A percentile compares a stretch with the other conserved stretches of the same genome.
Evolutionary conservation across 169 alveolate species (phyloP).

Genomic region (Plasmodium blacklocki): DNA sequence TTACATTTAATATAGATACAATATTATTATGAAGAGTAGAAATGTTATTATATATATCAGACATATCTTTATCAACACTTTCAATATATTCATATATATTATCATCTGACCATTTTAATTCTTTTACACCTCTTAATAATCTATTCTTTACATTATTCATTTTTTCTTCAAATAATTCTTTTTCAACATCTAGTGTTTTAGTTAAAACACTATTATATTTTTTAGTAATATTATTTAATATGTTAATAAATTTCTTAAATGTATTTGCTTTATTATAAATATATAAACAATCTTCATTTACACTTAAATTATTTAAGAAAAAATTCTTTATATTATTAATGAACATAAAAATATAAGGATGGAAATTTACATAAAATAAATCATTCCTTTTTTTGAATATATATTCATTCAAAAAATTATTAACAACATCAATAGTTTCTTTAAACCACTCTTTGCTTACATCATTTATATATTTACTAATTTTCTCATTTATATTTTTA

Average conservation of each 20-base stretch:
- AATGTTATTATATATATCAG: conserved; percentile 40
- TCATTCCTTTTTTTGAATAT: conserved; percentile 37
- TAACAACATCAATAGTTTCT: conserved; percentile 63
- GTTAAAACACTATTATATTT: conserved; percentile 31
- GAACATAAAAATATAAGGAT: conserved; percentile 65
- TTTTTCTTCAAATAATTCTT: conserved; percentile 52
- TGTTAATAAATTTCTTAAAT: conserved; percentile 48
- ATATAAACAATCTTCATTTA: conserved; percentile 52
- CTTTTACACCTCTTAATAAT: conserved; percentile 35
- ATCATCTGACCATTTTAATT: conserved; percentile 58
- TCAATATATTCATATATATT: conserved; percentile 41
- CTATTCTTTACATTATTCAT: conserved; percentile 13
- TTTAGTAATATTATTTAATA: conserved; percentile 35
- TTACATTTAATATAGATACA: conserved; percentile 34
- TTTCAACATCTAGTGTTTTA: conserved; percentile 58
- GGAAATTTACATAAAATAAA: conserved; percentile 62
- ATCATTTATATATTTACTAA: conserved; percentile 46
- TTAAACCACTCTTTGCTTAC: conserved; percentile 69
- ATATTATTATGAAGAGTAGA: conserved; percentile 45
- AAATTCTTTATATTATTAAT: conserved; percentile 51
- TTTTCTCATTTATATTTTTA: conserved; percentile 30
- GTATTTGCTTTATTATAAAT: conserved; percentile 56
- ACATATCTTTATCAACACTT: conserved; percentile 63
- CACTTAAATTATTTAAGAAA: conserved; percentile 44
- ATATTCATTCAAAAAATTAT: conserved; percentile 53